These are phyloP conservation scores for Kluyveromyces dobzhanskii DNA, from an alignment of 805 yeast species.

Conservation along the genomic window DNA sequence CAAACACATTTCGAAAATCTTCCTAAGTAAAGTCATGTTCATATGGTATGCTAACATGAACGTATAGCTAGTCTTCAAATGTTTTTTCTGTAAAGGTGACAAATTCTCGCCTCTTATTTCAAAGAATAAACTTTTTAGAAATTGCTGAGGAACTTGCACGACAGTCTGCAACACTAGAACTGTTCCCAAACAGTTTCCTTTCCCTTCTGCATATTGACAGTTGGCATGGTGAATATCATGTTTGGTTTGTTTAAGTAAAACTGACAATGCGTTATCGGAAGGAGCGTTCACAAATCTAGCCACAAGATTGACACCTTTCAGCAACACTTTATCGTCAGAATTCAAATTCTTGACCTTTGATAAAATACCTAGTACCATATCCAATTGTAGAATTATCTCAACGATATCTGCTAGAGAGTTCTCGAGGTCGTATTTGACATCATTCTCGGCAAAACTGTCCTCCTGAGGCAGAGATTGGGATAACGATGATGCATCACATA, in stretches of 20 bases:
- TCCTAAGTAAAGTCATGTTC: slow-evolving; percentile 5
- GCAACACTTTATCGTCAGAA: neutral
- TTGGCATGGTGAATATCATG: neutral
- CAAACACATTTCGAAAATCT: slow-evolving; percentile 6
- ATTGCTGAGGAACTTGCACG: neutral
- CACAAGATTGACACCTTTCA: neutral
- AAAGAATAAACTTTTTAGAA: slow-evolving; percentile 2
- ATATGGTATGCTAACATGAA: slow-evolving; percentile 7
- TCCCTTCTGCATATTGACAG: neutral
- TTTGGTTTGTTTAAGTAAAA: neutral
- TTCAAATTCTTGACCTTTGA: neutral
- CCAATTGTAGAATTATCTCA: neutral
- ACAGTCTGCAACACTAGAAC: neutral
- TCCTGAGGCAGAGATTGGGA: neutral
- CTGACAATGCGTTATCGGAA: neutral
- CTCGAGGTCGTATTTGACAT: neutral
- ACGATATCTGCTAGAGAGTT: neutral
- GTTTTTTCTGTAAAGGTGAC: neutral
- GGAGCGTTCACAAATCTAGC: neutral
- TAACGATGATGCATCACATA: neutral
- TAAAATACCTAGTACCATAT: neutral
- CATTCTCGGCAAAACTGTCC: neutral
- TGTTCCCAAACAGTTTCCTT: slow-evolving; percentile 1
- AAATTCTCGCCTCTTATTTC: neutral
- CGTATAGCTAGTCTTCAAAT: slow-evolving; percentile 5